Base-by-base conservation (phyloP, 805 yeast species). In the Nakazawaea anatomiae region DNA sequence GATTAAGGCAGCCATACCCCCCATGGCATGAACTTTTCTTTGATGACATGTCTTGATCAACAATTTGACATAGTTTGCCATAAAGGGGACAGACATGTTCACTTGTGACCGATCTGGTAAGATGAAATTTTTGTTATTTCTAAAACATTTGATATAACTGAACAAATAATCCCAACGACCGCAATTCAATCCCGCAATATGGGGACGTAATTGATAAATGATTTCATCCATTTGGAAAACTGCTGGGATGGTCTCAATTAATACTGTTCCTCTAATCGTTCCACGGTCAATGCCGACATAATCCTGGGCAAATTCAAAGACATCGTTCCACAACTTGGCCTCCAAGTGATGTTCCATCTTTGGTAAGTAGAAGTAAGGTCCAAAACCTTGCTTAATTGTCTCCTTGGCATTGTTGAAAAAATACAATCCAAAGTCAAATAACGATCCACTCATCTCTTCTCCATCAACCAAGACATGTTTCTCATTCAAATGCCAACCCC, bases 161-260 rank as follows among this genome's bases (percentile, higher is more conserved):
- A 83, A 84, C 58, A 83, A 82, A 72, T 83, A 83, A 63, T 84
- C 89, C 89, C 89, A 83, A 61, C 88, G 74, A 58, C 89, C 89
- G 67, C 89, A 83, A 74, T 83, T 84, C 63, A 83, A 76, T 39
- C 89, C 89, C 35, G 84, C 80, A 52, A 82, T 79, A 71, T 84
- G 89, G 62, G 78, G 79, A 62, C 87, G 76, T 61, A 83, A 79
- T 67, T 83, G 87, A 66, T 80, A 84, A 61, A 83, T 83, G 63
- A 83, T 84, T 69, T 84, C 89, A 67, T 83, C 88, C 87, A 84
- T 82, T 66, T 83, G 88, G 73, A 83, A 83, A 30, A 83, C 87
- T 38, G 87, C 89, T 44, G 85, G 79, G 55, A 83, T 77, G 47
- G 89, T 83, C 70, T 83, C 89, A 59, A 83, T 82, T 64, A 83